Base-by-base conservation (phyloP, 1,139 yeast genomes). In the Kodamaea anthophila region DNA sequence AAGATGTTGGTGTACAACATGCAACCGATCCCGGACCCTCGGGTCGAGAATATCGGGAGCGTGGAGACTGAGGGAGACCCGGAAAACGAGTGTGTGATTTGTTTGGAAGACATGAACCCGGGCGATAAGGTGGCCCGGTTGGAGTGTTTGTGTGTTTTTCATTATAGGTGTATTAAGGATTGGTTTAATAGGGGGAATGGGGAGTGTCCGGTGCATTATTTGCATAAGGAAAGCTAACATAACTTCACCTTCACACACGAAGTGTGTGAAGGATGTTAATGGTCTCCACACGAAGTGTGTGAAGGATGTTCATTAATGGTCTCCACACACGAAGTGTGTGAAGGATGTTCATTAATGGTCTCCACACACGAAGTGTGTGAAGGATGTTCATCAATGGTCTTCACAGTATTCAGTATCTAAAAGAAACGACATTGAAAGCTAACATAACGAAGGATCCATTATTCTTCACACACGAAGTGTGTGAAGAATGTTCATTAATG, bases 131-230 rank as follows among this genome's bases (percentile, higher is more conserved):
- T 93, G 10, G 97, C 95, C 0, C 62, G 99, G 22, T 60, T 93
- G 33, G 98, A 91, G 53, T 93, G 98, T 53, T 66, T 93, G 15
- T 93, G 99, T 51, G 84, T 88, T 26, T 93, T 85, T 53, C 99
- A 93, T 51, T 86, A 87, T 51, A 64, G 70, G 40, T 91, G 98
- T 54, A 91, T 91, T 42, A 76, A 81, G 52, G 80, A 77, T 40
- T 91, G 98, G 98, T 85, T 88, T 48, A 75, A 80, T 56, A 86
- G 83, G 52, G 93, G 95, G 0, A 79, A 71, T 13, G 86, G 93
- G 5, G 85, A 80, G 41, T 85, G 95, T 53, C 95, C 95, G 1
- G 86, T 85, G 13, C 95, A 85, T 53, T 63, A 58, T 36, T 41
- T 63, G 26, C 69, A 62, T 42, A 53, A 54, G 34, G 58, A 24